These are phyloP conservation scores for Xanthoconium stramineum DNA, from an alignment of 768 basidiomycete genomes.

Conservation along the genomic window DNA sequence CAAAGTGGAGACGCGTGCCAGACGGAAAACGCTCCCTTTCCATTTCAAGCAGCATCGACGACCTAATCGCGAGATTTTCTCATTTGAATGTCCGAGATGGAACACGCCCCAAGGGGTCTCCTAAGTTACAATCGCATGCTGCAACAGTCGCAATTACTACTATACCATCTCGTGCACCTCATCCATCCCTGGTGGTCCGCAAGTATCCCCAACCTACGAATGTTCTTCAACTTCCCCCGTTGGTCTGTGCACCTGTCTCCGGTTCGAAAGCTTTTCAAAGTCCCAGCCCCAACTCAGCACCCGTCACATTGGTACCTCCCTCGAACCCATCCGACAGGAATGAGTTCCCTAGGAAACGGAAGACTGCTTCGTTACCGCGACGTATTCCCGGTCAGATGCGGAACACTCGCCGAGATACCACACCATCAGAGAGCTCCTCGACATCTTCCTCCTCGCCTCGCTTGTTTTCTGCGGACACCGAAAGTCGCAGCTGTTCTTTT, in stretches of 20 bases:
- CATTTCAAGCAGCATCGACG: not conserved
- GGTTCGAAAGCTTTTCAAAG: conserved; percentile 1
- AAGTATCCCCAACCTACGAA: not conserved
- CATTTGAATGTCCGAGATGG: conserved; percentile 15
- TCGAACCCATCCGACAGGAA: not conserved
- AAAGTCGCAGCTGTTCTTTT: not conserved
- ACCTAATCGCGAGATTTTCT: conserved; percentile 13
- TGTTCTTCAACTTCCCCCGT: not conserved
- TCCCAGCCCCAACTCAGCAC: not conserved
- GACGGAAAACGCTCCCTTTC: not conserved
- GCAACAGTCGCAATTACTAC: conserved; percentile 19
- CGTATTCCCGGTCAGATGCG: not conserved
- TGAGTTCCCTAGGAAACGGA: not conserved
- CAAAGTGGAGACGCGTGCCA: conserved; percentile 4
- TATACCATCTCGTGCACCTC: conserved; percentile 14
- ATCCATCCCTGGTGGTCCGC: conserved; percentile 8
- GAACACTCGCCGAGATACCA: not conserved
- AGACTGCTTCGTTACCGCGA: conserved; percentile 7
- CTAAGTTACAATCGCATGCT: not conserved
- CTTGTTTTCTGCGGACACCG: not conserved
- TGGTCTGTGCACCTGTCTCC: not conserved
- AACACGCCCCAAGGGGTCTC: not conserved
- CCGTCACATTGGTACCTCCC: conserved; percentile 9
- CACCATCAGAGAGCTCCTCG: conserved; percentile 8
- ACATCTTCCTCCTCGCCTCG: conserved; percentile 5